A percentile compares a stretch with the other conserved stretches of the same genome.
phyloP scores from a whole-genome alignment of 1,284 basidiomycete genomes.

The Ganoderma resinaceum region DNA sequence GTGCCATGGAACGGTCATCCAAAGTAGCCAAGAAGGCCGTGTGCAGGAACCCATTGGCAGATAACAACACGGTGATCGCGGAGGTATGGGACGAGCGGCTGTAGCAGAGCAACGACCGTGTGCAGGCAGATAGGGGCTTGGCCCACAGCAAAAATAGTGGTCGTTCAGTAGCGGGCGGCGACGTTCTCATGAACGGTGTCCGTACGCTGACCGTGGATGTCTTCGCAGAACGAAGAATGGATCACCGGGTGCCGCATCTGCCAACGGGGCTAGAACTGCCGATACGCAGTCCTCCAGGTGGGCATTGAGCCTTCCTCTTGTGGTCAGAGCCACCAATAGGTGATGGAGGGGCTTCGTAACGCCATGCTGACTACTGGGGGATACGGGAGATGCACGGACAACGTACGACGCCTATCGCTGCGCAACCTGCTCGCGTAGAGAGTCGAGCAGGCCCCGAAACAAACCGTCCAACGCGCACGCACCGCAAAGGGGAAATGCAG shows the following conservation, averaged over 20 bases:
- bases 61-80: constrained; percentile 4
- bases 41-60: background rate
- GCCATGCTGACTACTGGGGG: background rate
- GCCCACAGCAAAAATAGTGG: background rate
- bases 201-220: background rate
- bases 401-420: constrained; percentile 20
- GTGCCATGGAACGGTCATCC: constrained; percentile 1
- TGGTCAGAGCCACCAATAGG: background rate
- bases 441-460: constrained; percentile 4
- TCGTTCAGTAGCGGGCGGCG: background rate
- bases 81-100: background rate
- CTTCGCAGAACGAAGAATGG: background rate
- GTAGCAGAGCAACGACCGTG: background rate
- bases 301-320: background rate
- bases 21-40: background rate
- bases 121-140: constrained; percentile 1
- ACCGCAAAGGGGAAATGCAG: background rate
- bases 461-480: background rate
- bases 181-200: background rate
- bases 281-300: background rate
- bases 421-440: constrained; percentile 4
- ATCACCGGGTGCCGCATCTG: constrained; percentile 3
- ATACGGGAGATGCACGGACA: constrained; percentile 8
- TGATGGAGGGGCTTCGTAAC: background rate
- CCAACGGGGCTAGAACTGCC: background rate